Conservation (phyloP, 495 filamentous ascomycete genomes). For the Lophiotrema nucula region DNA sequence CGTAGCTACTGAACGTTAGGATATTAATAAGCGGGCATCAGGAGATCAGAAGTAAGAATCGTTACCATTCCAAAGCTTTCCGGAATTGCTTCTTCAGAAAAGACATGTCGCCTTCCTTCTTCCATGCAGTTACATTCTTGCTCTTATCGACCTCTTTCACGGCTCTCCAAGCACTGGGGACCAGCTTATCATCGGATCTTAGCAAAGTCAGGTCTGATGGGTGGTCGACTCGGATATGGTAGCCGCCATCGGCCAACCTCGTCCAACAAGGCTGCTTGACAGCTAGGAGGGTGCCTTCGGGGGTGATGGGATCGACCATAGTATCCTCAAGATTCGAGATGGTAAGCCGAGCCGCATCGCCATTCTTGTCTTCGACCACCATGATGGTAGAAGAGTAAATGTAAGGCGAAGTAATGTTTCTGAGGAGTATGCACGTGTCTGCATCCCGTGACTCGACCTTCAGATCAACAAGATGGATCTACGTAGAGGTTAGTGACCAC, state of each 20-base stretch:
- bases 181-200: constrained; percentile 1
- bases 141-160: neutral
- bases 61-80: constrained; percentile 22
- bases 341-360: constrained; percentile 21
- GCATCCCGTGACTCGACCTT: neutral
- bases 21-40: neutral
- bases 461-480: constrained; percentile 14
- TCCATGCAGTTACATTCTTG: constrained; percentile 18
- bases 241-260: constrained; percentile 14
- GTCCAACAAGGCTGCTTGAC: constrained; percentile 34
- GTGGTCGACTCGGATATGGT: constrained; percentile 35
- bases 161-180: constrained; percentile 8
- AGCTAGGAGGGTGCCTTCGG: constrained; percentile 21
- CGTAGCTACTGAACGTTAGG: constrained; percentile 4
- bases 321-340: constrained; percentile 30
- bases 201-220: constrained; percentile 30
- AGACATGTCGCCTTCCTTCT: constrained; percentile 31
- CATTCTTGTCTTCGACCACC: constrained; percentile 30
- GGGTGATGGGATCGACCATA: constrained; percentile 12
- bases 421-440: neutral
- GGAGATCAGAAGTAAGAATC: neutral
- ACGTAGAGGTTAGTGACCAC: neutral
- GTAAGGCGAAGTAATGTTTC: constrained; percentile 15
- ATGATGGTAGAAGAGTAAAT: constrained; percentile 17
- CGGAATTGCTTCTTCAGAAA: constrained; percentile 27